Conservation (phyloP, 441 rosid species). For the Gossypium davidsonii region DNA sequence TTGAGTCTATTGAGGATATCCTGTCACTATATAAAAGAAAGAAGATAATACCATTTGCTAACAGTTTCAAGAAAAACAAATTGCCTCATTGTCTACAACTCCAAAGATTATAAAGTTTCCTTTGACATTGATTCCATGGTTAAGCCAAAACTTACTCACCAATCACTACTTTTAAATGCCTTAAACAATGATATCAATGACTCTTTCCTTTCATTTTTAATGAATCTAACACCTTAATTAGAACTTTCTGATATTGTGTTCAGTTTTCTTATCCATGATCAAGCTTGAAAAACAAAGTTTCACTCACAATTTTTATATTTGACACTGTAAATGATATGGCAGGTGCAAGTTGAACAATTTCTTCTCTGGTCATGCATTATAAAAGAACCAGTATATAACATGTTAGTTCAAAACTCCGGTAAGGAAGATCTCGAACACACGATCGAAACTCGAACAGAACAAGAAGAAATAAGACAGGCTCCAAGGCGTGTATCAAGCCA, state of each 20-base stretch:
- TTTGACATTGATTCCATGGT: neutral
- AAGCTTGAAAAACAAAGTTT: neutral
- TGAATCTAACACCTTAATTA: neutral
- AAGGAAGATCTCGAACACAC: too few species aligned
- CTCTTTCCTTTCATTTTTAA: neutral
- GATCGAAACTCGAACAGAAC: too few species aligned
- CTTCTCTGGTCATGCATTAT: neutral
- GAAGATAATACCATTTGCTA: neutral
- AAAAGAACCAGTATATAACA: neutral
- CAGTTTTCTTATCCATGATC: neutral
- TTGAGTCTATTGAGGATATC: conserved; percentile 62
- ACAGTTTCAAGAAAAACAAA: neutral
- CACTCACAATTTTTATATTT: neutral
- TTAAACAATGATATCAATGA: neutral
- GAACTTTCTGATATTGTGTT: neutral
- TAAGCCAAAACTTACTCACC: neutral
- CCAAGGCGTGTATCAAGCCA: too few species aligned
- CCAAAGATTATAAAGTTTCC: neutral
- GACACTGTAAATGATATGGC: neutral
- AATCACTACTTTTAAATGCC: neutral
- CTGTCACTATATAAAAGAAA: conserved; percentile 36
- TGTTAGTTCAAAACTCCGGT: too few species aligned
- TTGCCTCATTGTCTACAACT: neutral
- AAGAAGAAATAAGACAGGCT: too few species aligned
- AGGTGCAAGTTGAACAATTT: neutral